Evolutionary conservation across 805 yeast genomes (phyloP), one percentile per base, ranked within the genome.

Genomic region (Myxozyma geophila): DNA sequence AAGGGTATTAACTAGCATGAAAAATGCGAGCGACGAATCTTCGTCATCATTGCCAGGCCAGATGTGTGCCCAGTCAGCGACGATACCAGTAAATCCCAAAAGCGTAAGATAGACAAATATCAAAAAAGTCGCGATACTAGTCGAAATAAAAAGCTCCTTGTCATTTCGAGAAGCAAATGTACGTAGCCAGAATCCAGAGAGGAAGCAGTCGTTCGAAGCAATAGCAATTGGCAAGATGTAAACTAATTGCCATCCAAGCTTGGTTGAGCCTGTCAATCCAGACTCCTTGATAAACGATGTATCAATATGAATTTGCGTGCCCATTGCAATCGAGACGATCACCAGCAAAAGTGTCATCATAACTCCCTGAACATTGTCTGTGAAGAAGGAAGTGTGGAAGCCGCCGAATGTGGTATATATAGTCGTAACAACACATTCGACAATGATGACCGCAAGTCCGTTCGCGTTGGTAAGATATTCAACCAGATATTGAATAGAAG

Each of bases 161-260:
- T 92, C 85, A 8, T 90, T 79, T 67, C 84, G 85, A 7, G 96
- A 87, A 6, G 98, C 96, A 79, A 92, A 92, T 0, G 98, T 90
- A 72, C 98, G 82, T 65, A 92, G 78, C 98, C 98, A 92, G 75
- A 92, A 92, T 0, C 97, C 97, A 39, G 96, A 84, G 81, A 92
- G 78, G 76, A 92, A 92, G 74, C 92, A 85, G 74, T 91, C 97
- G 72, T 92, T 92, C 40, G 97, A 89, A 61, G 91, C 83, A 72
- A 92, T 89, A 35, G 98, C 97, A 39, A 92, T 87, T 7, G 87
- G 83, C 68, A 92, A 79, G 67, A 92, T 92, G 74, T 91, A 92
- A 40, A 92, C 74, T 67, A 92, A 82, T 80, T 91, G 95, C 96
- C 97, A 92, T 17, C 97, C 96, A 46, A 92, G 79, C 68, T 83